Conservation (phyloP, 768 basidiomycete species). For the Leccinum pellstonianum region DNA sequence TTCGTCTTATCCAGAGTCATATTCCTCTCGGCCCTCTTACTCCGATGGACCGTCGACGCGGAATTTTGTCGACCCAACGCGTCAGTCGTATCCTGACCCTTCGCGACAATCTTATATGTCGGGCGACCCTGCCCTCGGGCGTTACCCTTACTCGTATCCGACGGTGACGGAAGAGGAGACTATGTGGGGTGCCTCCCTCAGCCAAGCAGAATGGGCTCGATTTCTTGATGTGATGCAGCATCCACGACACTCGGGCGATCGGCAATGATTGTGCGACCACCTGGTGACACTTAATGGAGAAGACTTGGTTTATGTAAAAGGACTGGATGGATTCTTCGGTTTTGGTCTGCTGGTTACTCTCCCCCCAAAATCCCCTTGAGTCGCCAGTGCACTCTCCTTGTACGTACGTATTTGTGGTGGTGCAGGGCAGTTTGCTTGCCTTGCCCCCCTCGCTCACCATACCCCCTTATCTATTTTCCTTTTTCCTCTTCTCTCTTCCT, state of each 20-base stretch:
- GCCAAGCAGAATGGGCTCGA: constrained; percentile 70
- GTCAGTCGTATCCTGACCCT: constrained; percentile 25
- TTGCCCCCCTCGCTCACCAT: not conserved
- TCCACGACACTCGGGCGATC: constrained; percentile 31
- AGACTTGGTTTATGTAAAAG: constrained; percentile 28
- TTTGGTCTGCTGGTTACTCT: constrained; percentile 17
- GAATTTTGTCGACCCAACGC: constrained; percentile 23
- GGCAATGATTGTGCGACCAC: constrained; percentile 22
- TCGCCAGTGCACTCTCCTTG: constrained; percentile 14
- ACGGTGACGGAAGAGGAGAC: constrained; percentile 51
- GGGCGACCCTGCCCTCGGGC: constrained; percentile 20
- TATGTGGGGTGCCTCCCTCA: constrained; percentile 79
- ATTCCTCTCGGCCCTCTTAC: constrained; percentile 27
- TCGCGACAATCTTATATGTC: constrained; percentile 31
- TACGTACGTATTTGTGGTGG: constrained; percentile 28
- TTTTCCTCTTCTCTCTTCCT: not conserved
- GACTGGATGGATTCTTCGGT: constrained; percentile 26
- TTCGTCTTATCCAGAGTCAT: constrained; percentile 26
- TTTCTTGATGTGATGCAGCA: constrained; percentile 67
- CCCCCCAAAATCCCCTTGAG: constrained; percentile 11
- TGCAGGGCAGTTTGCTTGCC: constrained; percentile 15
- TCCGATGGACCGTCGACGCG: constrained; percentile 24
- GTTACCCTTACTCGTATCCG: constrained; percentile 41
- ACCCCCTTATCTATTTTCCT: constrained; percentile 17
- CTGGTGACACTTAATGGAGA: constrained; percentile 11